phyloP scores from a whole-genome alignment of 805 yeast species.

The Candida silvatica region DNA sequence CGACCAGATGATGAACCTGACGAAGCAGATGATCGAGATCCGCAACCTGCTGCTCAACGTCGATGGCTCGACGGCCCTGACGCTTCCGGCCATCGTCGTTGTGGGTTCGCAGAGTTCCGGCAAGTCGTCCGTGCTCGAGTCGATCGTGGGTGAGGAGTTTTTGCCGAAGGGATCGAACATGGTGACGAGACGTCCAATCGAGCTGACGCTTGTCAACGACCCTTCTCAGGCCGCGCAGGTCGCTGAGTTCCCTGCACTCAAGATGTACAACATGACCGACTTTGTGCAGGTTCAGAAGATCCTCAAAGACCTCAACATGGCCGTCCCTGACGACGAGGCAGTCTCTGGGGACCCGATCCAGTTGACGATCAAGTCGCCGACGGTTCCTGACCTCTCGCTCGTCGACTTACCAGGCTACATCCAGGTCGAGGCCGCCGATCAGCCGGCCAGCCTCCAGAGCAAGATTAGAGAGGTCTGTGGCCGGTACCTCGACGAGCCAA shows the following conservation, averaged over 20 bases:
- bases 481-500: conserved; percentile 81
- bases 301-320: conserved; percentile 82
- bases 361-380: conserved; percentile 81
- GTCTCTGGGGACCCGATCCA: conserved; percentile 93
- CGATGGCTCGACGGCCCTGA: conserved; percentile 65
- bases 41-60: conserved; percentile 69
- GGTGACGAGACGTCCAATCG: conserved; percentile 98
- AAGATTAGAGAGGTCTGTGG: conserved; percentile 78
- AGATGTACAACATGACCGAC: conserved; percentile 74
- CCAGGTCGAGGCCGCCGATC: conserved; percentile 94
- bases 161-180: conserved; percentile 95
- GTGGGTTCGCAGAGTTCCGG: conserved; percentile 98
- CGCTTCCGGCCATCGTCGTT: conserved; percentile 90
- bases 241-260: conserved; percentile 90
- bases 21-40: conserved; percentile 96
- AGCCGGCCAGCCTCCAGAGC: conserved; percentile 74
- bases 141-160: conserved; percentile 97
- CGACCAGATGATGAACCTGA: conserved; percentile 79
- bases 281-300: conserved; percentile 83
- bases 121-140: conserved; percentile 90
- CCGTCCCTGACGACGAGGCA: conserved; percentile 80
- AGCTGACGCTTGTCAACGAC: conserved; percentile 82
- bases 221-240: conserved; percentile 71
- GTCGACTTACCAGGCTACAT: conserved; percentile 98
- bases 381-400: conserved; percentile 83